Base-by-base conservation (phyloP, 805 yeast genomes). In the Jamesozyma jinghongensis region DNA sequence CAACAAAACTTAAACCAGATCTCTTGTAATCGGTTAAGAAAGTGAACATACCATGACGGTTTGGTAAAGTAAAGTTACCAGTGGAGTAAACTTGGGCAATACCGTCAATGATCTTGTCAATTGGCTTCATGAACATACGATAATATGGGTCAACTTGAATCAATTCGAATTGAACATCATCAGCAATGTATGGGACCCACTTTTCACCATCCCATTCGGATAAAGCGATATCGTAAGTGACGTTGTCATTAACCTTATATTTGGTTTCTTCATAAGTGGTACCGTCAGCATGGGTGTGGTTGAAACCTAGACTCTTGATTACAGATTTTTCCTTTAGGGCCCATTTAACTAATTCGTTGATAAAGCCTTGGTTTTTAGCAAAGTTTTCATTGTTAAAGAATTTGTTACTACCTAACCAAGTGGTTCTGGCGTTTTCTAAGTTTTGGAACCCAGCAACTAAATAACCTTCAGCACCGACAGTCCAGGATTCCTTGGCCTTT, bases 1-100 rank as follows among this genome's bases (percentile, higher is more conserved):
- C 69, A 40, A 90, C 59, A 61, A 70, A 87, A 19, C 84, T 70
- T 52, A 71, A 70, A 5, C 97, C 97, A 12, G 75, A 68, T 57
- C 95, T 78, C 59, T 74, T 74, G 68, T 88, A 88, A 53, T 83
- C 81, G 35, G 83, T 70, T 46, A 72, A 71, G 60, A 85, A 87
- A 2, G 96, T 84, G 67, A 87, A 92, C 74, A 92, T 83, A 42
- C 99, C 99, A 63, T 92, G 95, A 56, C 87, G 96, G 62, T 90
- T 97, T 18, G 99, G 99, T 30, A 86, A 64, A 36, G 71, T 72
- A 63, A 92, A 86, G 39, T 67, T 63, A 13, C 63, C 64, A 16
- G 74, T 68, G 17, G 63, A 65, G 54, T 75, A 79, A 54, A 77
- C 80, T n/a, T 71, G 62, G 4, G 66, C 61, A 2, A 52, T 55